phyloP scores from a whole-genome alignment of 306 rosid genomes.

The Canavalia ensiformis region DNA sequence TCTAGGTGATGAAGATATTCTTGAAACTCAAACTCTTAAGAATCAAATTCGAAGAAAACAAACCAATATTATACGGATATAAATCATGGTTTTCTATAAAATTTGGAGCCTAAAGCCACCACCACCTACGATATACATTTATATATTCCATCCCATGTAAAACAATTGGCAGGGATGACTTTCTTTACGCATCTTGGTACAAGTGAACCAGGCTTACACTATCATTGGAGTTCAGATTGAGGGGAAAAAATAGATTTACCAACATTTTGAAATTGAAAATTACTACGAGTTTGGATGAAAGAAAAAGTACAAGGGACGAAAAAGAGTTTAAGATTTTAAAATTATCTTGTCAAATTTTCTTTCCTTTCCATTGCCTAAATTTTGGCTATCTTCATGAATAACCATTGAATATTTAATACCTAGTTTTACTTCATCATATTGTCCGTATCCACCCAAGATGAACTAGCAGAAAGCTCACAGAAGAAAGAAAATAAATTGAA shows the following conservation, averaged over 20 bases:
- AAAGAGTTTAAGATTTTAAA: background rate
- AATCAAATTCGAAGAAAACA: slow-evolving; percentile 29
- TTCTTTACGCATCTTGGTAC: slow-evolving; percentile 3
- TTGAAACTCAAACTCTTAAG: slow-evolving; percentile 5
- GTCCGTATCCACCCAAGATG: slow-evolving; percentile 22
- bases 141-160: background rate
- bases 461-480: background rate
- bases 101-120: background rate
- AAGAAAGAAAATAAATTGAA: slow-evolving; percentile 6
- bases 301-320: background rate
- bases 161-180: background rate
- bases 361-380: slow-evolving; percentile 10
- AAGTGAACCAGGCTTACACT: slow-evolving; percentile 10
- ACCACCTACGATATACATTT: background rate
- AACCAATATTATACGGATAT: background rate
- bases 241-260: slow-evolving; percentile 10
- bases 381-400: slow-evolving; percentile 1
- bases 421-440: slow-evolving; percentile 24
- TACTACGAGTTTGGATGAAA: slow-evolving; percentile 3
- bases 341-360: background rate
- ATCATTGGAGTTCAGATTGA: slow-evolving; percentile 11
- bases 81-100: slow-evolving; percentile 3
- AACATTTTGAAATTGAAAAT: slow-evolving; percentile 21
- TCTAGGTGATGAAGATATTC: slow-evolving; percentile 35
- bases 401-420: background rate